Conservation (phyloP, 495 filamentous ascomycete genomes). For the Neurospora pannonica region DNA sequence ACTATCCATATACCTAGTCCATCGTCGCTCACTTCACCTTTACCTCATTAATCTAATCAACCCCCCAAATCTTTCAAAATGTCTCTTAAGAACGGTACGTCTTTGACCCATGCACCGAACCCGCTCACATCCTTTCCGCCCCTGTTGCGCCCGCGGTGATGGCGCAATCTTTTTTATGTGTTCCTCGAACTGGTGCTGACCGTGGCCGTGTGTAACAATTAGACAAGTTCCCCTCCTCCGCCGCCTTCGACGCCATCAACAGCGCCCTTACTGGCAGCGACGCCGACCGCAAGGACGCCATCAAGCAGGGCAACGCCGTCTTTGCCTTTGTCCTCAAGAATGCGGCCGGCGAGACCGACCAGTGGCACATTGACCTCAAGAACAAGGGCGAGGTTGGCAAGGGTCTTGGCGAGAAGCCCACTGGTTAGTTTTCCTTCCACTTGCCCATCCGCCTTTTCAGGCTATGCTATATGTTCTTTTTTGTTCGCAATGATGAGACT, state of each 20-base stretch:
- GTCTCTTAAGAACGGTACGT: slow-evolving; percentile 74
- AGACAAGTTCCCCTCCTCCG: slow-evolving; percentile 87
- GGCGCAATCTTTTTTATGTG: neutral
- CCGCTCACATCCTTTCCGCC: neutral
- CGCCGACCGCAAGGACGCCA: slow-evolving; percentile 72
- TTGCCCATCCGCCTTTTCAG: neutral
- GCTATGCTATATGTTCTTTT: too few relatives aligned
- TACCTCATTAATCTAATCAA: neutral
- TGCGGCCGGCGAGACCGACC: slow-evolving; percentile 60
- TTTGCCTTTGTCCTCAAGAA: slow-evolving; percentile 94
- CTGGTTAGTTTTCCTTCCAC: slow-evolving; percentile 46
- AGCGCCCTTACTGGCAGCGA: slow-evolving; percentile 56
- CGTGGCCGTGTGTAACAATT: neutral
- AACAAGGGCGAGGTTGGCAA: slow-evolving; percentile 73
- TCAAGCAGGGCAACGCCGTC: slow-evolving; percentile 78
- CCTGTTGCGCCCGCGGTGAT: neutral
- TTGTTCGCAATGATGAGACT: neutral
- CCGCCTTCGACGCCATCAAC: slow-evolving; percentile 84
- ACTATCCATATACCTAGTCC: neutral
- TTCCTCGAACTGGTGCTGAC: slow-evolving; percentile 1
- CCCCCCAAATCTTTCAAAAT: slow-evolving; percentile 38
- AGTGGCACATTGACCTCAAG: slow-evolving; percentile 95
- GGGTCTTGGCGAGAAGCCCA: slow-evolving; percentile 69
- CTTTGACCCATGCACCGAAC: neutral
- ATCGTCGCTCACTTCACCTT: neutral